These are phyloP conservation scores for Lepidium didymum DNA, from an alignment of 345 rosid species.

Conservation along the genomic window DNA sequence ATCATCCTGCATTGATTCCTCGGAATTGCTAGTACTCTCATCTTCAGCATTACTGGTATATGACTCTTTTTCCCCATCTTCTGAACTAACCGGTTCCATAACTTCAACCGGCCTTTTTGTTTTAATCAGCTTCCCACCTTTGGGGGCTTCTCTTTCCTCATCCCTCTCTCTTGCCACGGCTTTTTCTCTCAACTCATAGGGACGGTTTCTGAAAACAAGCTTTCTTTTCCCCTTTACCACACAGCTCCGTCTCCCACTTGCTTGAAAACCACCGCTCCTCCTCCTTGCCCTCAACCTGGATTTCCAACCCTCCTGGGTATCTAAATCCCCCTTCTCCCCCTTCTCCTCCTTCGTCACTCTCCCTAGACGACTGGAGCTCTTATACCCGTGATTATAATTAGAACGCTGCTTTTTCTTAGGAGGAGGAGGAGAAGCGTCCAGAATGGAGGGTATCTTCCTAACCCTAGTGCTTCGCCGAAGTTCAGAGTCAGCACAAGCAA, in stretches of 20 bases:
- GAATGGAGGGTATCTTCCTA: slow-evolving; percentile 55
- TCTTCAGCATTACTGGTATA: slow-evolving; percentile 31
- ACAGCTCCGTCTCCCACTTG: slow-evolving; percentile 29
- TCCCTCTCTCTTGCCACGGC: slow-evolving; percentile 12
- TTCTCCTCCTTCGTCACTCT: slow-evolving; percentile 29
- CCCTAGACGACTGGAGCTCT: slow-evolving; percentile 1
- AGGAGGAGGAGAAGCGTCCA: slow-evolving; percentile 81
- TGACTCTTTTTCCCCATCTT: slow-evolving; percentile 26
- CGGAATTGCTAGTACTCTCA: slow-evolving; percentile 25
- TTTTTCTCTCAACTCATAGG: slow-evolving; percentile 13
- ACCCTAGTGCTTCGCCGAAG: slow-evolving; percentile 73
- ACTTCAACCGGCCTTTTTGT: neutral
- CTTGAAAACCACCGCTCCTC: slow-evolving; percentile 20
- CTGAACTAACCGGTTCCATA: slow-evolving; percentile 17
- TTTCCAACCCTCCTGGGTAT: slow-evolving; percentile 50
- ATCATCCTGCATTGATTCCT: slow-evolving; percentile 22
- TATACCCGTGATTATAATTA: slow-evolving; percentile 26
- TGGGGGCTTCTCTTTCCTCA: slow-evolving; percentile 14
- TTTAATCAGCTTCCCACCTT: slow-evolving; percentile 9
- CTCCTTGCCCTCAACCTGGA: slow-evolving; percentile 56
- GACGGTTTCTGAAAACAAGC: slow-evolving; percentile 38
- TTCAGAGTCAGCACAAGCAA: slow-evolving; percentile 34
- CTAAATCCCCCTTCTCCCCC: slow-evolving; percentile 35
- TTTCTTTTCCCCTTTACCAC: slow-evolving; percentile 40
- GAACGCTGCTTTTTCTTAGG: slow-evolving; percentile 46